Evolutionary conservation across 805 yeast genomes (phyloP).

Genomic region (Pichia nanzhaoensis): DNA sequence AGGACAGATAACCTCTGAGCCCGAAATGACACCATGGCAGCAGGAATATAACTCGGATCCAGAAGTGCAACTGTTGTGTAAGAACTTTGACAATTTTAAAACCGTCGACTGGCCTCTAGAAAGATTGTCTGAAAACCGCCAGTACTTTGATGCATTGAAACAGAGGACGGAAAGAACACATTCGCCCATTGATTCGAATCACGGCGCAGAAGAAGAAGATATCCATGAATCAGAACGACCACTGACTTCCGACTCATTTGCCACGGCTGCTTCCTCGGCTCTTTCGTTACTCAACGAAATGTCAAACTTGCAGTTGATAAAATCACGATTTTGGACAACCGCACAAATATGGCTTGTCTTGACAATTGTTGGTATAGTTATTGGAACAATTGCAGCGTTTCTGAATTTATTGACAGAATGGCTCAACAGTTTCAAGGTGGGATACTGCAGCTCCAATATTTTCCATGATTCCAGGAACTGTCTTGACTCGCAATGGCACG

Average conservation of each 20-base stretch:
- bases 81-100: constrained; percentile 50
- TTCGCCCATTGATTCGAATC: not conserved
- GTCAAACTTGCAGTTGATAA: constrained; percentile 8
- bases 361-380: constrained; percentile 63
- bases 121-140: constrained; percentile 41
- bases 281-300: constrained; percentile 12
- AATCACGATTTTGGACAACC: constrained; percentile 19
- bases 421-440: constrained; percentile 71
- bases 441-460: constrained; percentile 61
- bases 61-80: constrained; percentile 23
- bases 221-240: constrained; percentile 5
- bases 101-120: constrained; percentile 73
- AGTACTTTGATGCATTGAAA: constrained; percentile 21
- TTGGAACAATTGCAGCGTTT: constrained; percentile 80
- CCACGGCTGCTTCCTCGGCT: constrained; percentile 11
- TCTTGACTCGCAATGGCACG: constrained; percentile 61
- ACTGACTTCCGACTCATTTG: constrained; percentile 15
- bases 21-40: constrained; percentile 9
- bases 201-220: too few species aligned
- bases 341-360: constrained; percentile 67
- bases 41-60: constrained; percentile 8
- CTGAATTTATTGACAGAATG: constrained; percentile 81
- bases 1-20: not conserved
- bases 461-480: constrained; percentile 73
- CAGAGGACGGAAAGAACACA: not conserved